Base-by-base conservation (phyloP, 1,139 yeast genomes). In the Zygosaccharomyces sapae region DNA sequence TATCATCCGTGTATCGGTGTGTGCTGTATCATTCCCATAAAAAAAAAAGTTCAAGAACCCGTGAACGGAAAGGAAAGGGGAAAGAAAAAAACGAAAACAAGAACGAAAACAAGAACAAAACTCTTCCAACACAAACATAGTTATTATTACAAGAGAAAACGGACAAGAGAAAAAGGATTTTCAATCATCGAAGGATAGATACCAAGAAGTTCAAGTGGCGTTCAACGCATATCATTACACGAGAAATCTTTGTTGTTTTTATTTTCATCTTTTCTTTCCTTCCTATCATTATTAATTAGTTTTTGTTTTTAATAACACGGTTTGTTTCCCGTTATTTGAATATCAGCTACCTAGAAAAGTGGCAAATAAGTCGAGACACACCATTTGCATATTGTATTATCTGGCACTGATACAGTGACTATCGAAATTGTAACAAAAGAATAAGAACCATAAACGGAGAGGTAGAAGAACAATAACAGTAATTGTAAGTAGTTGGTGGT, bases 251-350 rank as follows among this genome's bases (percentile, higher is more conserved):
- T 35, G 38, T 37, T 37, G 31, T 10, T 37, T 7, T 37, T 25
- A 12, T 37, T 36, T 24, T 37, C 13, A 13, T 37, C 29, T 37
- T 27, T 12, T 10, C 31, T 9, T 10, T 24, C 7, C 9, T 24
- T 24, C 27, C 9, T 16, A 16, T 24, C 27, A 9, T 24, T 27
- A 22, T 37, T 37, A 37, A 37, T 37, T 37, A 37, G 24, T 37
- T 12, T 37, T 25, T 36, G 30, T 36, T 37, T 37, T 37, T 25
- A 37, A 22, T n/a, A 24, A 37, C 19, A 37, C 40, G 40, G 31
- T 37, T 18, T 37, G 40, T 37, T 37, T 37, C 40, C 40, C 40
- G 40, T 37, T 37, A 27, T 37, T 37, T 37, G 40, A 37, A 30
- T 37, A 20, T 13, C 19, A 24, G 5, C 29, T 10, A 37, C 5